Evolutionary conservation across 2,329 filamentous ascomycete genomes (phyloP).

Genomic region (Malbranchea cinnamomea): DNA sequence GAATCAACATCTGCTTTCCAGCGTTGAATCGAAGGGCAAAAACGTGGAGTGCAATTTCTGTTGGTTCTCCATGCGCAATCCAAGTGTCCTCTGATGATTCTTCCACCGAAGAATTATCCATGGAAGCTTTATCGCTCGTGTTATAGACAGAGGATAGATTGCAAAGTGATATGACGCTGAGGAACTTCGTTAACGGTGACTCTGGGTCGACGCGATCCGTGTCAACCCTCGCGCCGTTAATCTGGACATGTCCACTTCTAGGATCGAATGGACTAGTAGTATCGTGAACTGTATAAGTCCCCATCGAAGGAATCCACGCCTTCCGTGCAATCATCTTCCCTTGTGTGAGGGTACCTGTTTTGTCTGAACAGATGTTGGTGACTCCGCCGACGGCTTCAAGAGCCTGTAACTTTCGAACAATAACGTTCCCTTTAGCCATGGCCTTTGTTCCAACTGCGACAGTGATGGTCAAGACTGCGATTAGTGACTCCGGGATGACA

Average conservation of each 20-base stretch:
- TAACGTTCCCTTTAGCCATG: slow-evolving; percentile 37
- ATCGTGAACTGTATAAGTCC: slow-evolving; percentile 36
- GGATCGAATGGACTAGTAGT: slow-evolving; percentile 38
- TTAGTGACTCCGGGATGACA: slow-evolving; percentile 43
- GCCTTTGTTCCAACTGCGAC: slow-evolving; percentile 42
- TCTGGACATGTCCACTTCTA: slow-evolving; percentile 23
- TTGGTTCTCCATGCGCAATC: slow-evolving; percentile 46
- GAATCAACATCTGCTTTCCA: slow-evolving; percentile 33
- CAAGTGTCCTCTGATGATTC: slow-evolving; percentile 31
- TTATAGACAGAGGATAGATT: slow-evolving; percentile 45
- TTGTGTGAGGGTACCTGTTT: slow-evolving; percentile 41
- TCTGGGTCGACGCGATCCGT: slow-evolving; percentile 1
- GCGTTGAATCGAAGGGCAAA: slow-evolving; percentile 49
- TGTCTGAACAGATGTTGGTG: slow-evolving; percentile 34
- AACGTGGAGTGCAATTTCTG: slow-evolving; percentile 54
- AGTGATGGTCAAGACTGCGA: slow-evolving; percentile 48
- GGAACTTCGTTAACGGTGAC: slow-evolving; percentile 30
- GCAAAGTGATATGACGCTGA: slow-evolving; percentile 44
- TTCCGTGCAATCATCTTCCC: slow-evolving; percentile 42
- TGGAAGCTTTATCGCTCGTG: slow-evolving; percentile 7
- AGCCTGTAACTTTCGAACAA: slow-evolving; percentile 36
- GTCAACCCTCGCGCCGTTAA: slow-evolving; percentile 8
- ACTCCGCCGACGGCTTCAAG: slow-evolving; percentile 43
- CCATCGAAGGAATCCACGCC: slow-evolving; percentile 36
- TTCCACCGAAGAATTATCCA: slow-evolving; percentile 6